phyloP scores from a whole-genome alignment of 352 stramenopile genomes.

The Phytophthora gonapodyides region DNA sequence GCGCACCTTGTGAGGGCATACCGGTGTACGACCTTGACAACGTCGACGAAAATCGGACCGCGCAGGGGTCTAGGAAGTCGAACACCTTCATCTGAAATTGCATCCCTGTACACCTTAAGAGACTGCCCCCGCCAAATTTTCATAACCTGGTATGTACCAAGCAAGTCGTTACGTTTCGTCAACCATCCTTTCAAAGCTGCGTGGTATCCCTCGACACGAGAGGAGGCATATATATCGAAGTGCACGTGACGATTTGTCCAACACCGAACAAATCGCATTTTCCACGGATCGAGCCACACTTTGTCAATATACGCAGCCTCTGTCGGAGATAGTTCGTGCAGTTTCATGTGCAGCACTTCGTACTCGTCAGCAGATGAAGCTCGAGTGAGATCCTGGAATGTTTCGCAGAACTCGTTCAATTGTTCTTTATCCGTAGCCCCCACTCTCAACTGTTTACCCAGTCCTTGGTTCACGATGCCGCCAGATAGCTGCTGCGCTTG shows the following conservation, averaged over 20 bases:
- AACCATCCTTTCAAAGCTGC: not conserved
- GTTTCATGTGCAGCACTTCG: not conserved
- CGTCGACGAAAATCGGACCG: not conserved
- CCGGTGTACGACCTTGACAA: not conserved
- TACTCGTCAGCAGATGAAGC: not conserved
- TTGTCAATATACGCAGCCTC: not conserved
- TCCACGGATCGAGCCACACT: not conserved
- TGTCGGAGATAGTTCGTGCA: not conserved
- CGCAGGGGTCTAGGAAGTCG: not conserved
- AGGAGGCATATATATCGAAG: not conserved
- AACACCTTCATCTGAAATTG: not conserved
- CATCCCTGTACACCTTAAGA: not conserved
- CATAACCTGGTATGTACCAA: not conserved
- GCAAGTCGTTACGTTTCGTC: no score
- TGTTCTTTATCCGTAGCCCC: no score
- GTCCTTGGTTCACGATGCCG: no score
- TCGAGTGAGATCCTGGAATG: not conserved
- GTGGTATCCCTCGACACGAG: not conserved
- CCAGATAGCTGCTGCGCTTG: no score
- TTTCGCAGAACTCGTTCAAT: not conserved
- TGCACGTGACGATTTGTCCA: constrained; percentile 2
- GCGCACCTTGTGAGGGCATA: not conserved
- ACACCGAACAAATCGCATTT: constrained; percentile 5
- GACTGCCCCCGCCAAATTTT: not conserved
- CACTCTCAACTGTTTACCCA: no score